Percentiles rank a stretch among this genome's conserved stretches.
Conservation (phyloP, 176 grass and related monocot species). For the Hordeum vulgare region DNA sequence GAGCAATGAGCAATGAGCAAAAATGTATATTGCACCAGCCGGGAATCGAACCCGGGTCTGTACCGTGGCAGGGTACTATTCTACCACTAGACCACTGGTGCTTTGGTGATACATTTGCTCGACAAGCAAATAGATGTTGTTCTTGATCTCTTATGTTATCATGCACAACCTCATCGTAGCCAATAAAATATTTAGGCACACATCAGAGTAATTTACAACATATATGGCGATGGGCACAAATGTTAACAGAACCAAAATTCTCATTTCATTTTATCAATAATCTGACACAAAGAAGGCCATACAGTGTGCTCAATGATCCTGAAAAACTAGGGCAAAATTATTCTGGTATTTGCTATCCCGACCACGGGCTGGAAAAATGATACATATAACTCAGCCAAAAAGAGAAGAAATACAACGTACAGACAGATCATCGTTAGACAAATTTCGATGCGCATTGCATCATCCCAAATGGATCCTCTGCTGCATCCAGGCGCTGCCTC, state of each 20-base stretch:
- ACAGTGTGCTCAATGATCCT: neutral
- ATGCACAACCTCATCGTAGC: too few relatives aligned
- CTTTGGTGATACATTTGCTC: fast-evolving
- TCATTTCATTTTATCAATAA: neutral
- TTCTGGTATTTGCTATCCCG: slow-evolving; percentile 21
- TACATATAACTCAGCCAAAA: slow-evolving; percentile 44
- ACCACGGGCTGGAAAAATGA: slow-evolving; percentile 20
- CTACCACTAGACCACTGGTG: slow-evolving; percentile 82
- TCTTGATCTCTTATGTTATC: too few relatives aligned
- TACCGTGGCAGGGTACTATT: slow-evolving; percentile 83
- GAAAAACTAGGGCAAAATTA: slow-evolving; percentile 29
- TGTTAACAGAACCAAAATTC: neutral
- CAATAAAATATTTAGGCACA: neutral
- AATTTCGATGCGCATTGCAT: slow-evolving; percentile 17
- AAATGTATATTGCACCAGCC: too few relatives aligned
- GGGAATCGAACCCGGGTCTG: slow-evolving; percentile 60
- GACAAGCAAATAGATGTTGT: too few relatives aligned
- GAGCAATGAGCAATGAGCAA: neutral
- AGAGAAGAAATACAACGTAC: slow-evolving; percentile 39
- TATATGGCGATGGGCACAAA: neutral
- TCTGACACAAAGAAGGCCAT: neutral
- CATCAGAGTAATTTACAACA: neutral
- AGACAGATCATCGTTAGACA: slow-evolving; percentile 31
- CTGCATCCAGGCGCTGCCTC: slow-evolving; percentile 11
- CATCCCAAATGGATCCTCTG: slow-evolving; percentile 19